Evolutionary conservation across 2,329 filamentous ascomycete genomes (phyloP), one percentile per base, ranked within the genome.

Genomic region (Alternaria brassicicola): DNA sequence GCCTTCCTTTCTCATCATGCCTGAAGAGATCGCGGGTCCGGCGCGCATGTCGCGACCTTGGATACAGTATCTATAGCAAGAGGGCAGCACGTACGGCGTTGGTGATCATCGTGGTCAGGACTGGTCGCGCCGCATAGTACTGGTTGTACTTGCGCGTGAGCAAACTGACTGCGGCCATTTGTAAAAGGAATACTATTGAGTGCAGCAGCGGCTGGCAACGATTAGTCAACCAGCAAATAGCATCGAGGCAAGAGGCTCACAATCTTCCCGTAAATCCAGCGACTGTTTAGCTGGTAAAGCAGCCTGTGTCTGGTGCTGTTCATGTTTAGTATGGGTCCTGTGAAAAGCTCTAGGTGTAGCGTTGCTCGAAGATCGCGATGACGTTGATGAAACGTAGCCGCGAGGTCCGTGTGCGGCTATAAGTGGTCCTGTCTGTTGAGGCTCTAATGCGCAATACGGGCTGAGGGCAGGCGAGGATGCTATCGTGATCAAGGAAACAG

Each of bases 31-130:
- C 21, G 36, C 49, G 33, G 33, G 21, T n/a, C 46, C 6, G 35
- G 28, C 35, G 42, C 42, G 15, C 26, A 15, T 9, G 35, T 52
- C 33, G 41, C 41, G 15, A 28, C 1, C 23, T 38, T 17, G 25
- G 36, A 36, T 39, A 38, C 26, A 30, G 45, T 10, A 13, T 35
- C 31, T 23, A n/a, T n/a, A 35, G 12, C 4, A 49, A 38, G 25
- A 23, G 46, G 36, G n/a, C 48, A 53, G 66, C 52, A 76, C 85
- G 74, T 86, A 90, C 89, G 67, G 95, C 91, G 81, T 99, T 99
- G 77, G 94, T 97, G 75, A 97, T 92, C 94, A 99, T 99, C 79
- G 96, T 99, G 62, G 95, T 99, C 72, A 99, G 86, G 39, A 99
- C 91, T 91, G 75, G 95, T 74, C 91, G 90, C 74, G 93, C 89